These are phyloP conservation scores for Rosa persica DNA, from an alignment of 306 rosid species.

Conservation along the genomic window DNA sequence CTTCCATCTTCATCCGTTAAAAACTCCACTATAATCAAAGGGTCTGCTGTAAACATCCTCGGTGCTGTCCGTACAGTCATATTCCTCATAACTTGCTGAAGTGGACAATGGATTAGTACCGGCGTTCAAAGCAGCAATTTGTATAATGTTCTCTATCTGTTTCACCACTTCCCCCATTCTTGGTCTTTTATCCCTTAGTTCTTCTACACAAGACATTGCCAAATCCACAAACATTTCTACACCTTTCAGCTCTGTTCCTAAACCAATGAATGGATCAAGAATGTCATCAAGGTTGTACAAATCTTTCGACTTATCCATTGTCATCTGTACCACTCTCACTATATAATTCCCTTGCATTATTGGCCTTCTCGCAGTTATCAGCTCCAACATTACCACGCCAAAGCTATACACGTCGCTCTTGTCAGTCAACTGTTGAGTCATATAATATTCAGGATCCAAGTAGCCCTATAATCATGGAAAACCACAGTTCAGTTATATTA, in stretches of 20 bases:
- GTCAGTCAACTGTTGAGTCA: constrained; percentile 49
- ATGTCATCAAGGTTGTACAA: constrained; percentile 39
- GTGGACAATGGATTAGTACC: constrained; percentile 46
- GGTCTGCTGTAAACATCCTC: constrained; percentile 31
- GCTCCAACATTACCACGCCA: constrained; percentile 76
- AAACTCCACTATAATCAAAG: constrained; percentile 41
- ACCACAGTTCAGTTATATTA: neutral
- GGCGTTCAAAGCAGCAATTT: constrained; percentile 48
- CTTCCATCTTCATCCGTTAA: neutral
- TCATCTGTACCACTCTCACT: constrained; percentile 56
- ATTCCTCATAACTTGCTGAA: constrained; percentile 37
- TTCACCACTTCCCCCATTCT: constrained; percentile 71
- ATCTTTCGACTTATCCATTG: constrained; percentile 55
- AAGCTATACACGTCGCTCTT: constrained; percentile 81
- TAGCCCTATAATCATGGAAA: constrained; percentile 52
- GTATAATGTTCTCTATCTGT: constrained; percentile 59
- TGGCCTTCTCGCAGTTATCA: constrained; percentile 65
- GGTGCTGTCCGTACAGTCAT: neutral
- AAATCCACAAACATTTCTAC: constrained; percentile 54
- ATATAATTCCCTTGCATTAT: constrained; percentile 62
- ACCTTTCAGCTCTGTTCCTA: constrained; percentile 41
- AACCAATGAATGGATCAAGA: constrained; percentile 44
- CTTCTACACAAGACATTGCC: constrained; percentile 67
- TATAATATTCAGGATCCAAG: constrained; percentile 59
- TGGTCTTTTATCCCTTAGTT: constrained; percentile 58